Evolutionary conservation across 179 eudicot genomes (phyloP).

Genomic region (Spergularia azorica): DNA sequence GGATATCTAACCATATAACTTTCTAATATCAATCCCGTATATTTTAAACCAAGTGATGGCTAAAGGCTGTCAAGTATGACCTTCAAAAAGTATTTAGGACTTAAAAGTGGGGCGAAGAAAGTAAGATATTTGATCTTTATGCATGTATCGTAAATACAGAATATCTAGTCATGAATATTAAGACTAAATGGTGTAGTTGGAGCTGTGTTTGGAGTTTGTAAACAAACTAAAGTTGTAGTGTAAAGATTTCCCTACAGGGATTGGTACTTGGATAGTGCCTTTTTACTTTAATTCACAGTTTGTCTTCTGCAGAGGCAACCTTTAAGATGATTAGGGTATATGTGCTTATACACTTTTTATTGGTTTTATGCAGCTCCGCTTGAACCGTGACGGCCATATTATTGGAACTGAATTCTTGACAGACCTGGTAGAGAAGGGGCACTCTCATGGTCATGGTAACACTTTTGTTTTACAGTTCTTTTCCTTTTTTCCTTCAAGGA

Average conservation of each 20-base stretch:
- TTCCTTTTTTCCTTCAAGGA: background rate
- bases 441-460: conserved; percentile 68
- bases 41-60: no score
- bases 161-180: no score
- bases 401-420: conserved; percentile 85
- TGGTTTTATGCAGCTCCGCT: conserved; percentile 69
- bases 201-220: background rate
- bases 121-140: no score
- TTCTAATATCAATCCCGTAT: no score
- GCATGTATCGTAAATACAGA: no score
- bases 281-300: background rate
- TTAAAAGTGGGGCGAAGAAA: no score
- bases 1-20: no score
- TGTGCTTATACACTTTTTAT: conserved; percentile 4
- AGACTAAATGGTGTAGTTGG: background rate
- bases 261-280: background rate
- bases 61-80: no score
- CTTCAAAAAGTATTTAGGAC: no score
- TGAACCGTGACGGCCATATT: conserved; percentile 70
- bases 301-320: background rate
- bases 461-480: conserved; percentile 12
- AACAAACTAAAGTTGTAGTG: background rate
- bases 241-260: background rate
- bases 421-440: conserved; percentile 93
- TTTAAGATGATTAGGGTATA: background rate